Evolutionary conservation across 2,329 filamentous ascomycete species (phyloP).

Genomic region (Fonsecaea multimorphosa): DNA sequence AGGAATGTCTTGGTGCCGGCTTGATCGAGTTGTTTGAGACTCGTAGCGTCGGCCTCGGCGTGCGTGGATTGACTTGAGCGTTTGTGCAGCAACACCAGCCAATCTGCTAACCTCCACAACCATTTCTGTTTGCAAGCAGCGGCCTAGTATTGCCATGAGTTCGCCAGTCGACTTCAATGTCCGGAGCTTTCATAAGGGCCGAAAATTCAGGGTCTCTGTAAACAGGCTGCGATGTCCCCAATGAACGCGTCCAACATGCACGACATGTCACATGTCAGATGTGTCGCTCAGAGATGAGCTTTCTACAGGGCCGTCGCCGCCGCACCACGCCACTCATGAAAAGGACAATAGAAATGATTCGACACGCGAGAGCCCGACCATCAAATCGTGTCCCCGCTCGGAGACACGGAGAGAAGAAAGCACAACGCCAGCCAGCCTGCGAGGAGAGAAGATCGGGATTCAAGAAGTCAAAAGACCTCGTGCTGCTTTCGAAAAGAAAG

Average conservation of each 20-base stretch:
- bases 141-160: neutral
- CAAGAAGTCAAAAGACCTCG: neutral
- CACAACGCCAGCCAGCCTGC: neutral
- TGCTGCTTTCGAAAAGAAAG: neutral
- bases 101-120: neutral
- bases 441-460: neutral
- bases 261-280: neutral
- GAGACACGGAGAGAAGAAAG: neutral
- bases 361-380: neutral
- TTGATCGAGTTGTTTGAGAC: conserved; percentile 68
- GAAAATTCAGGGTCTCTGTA: neutral
- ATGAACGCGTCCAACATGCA: neutral
- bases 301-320: neutral
- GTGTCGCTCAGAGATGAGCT: neutral
- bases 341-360: neutral
- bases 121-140: neutral
- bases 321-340: neutral
- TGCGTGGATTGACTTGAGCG: conserved; percentile 45
- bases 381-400: neutral
- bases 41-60: conserved; percentile 64
- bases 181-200: neutral
- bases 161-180: neutral
- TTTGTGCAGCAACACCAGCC: neutral
- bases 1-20: conserved; percentile 66
- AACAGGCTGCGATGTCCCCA: neutral